Base-by-base conservation (phyloP, 352 stramenopile species). In the Globisporangium middletonii region DNA sequence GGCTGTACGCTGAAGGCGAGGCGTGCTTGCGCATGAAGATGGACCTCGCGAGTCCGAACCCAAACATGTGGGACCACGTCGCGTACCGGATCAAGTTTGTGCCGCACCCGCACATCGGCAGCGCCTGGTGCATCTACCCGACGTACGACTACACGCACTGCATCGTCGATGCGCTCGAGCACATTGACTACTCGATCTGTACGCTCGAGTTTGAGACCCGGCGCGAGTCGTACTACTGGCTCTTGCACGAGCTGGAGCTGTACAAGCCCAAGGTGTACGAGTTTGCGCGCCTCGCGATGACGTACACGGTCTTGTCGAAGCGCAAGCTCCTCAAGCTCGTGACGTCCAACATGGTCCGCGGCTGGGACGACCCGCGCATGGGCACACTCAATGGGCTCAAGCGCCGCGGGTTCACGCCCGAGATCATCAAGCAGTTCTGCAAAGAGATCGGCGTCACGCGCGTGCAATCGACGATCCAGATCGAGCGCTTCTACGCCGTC, bases 121-220 rank as follows among this genome's bases (percentile, higher is more conserved):
- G 97, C 61, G 93, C 93, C 61, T 99, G 97, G 97, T 99, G 97
- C 73, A 98, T 99, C 71, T 99, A 99, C 77, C 97, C 97, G 11
- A 98, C 96, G 5, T 99, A 99, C 74, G 97, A 99, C 81, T 99
- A 98, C 72, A 99, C 97, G 60, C 97, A 99, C 81, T 99, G 97
- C 75, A 98, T 99, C 65, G 81, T 94, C 41, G 95, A 99, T 67
- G 96, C 95, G 30, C 74, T 99, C 15, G 97, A 99, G 77, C 89
- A 99, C 72, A 98, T 99, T 67, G 97, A 99, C 77, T 99, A 99
- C 75, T 98, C 92, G 52, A 99, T 99, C 63, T 99, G 97, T 76
- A 99, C 97, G 41, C 88, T 99, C 57, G 97, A 99, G 76, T 99
- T 99, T 72, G 97, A 99, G 78, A 98, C 94, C 19, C 85, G 97